Base-by-base conservation (phyloP, 441 rosid genomes). In the Brassica hybrid region DNA sequence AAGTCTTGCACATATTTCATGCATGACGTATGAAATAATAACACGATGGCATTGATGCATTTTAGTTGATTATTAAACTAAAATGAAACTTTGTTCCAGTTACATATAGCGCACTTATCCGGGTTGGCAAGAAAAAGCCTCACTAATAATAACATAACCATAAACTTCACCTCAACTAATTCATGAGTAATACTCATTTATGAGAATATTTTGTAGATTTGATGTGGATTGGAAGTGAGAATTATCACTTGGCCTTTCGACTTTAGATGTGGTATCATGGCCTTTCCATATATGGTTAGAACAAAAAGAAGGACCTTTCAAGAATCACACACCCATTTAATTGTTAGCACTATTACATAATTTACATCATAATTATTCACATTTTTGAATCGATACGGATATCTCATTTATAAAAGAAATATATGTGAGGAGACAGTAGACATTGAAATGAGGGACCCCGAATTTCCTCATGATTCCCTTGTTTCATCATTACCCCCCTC, bases 361-460 rank as follows among this genome's bases (percentile, higher is more conserved):
- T 70, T 78, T 78, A n/a, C 74, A 78, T 68, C 69, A 67, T 73
- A 67, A 25, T 38, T 52, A 78, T 62, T 63, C 68, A 68, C 43
- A 43, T 69, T 69, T 62, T 69, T 74, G 67, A 63, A 74, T 69
- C 32, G 75, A 74, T 79, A 54, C 67, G 75, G 74, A 79, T 74
- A 74, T 56, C 38, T 73, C 16, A 27, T 62, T 54, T 30, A 12
- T 16, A 71, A 66, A 34, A 56, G 19, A 18, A 56, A 56, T 8
- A 56, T 17, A 18, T 56, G 14, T 36, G 77, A 79, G 61, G 71
- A 7, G 82, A 79, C 81, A 54, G 64, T 79, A 65, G 74, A 73
- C 75, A 69, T 54, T 69, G 82, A 73, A 61, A 78, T 57, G 65
- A 78, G 82, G 82, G 82, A 54, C 82, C 81, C 70, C 56, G 32